Evolutionary conservation across 306 rosid species (phyloP), one percentile per base, ranked within the genome.

Genomic region (Prunus dulcis): DNA sequence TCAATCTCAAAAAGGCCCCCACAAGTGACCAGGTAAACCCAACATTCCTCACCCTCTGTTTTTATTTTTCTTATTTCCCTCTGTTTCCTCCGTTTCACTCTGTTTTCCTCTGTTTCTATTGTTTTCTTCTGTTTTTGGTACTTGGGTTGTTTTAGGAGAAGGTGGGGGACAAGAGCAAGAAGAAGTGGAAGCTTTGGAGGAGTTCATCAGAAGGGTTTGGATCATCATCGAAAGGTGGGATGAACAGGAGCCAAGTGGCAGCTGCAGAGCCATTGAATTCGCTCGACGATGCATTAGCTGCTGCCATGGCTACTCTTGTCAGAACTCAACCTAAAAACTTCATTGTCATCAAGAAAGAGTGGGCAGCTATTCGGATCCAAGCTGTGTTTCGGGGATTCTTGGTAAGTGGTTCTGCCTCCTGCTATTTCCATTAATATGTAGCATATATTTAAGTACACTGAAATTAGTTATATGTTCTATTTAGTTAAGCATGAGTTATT

Each of bases 131-230:
- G 72, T 1, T 70, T 71, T 38, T 17, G 30, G 12, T 64, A 43
- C 12, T 50, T 12, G 20, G 52, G 28, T 25, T 45, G 77, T 27
- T 77, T 14, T 81, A 86, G 93, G 93, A 81, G 72, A 88, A 84
- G 83, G 73, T 84, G 52, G 77, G 84, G 67, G 88, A 89, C 13
- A 87, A 81, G 88, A 70, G 81, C 64, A 92, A 83, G 89, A 92
- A 84, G 91, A 92, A 88, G 45, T 95, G 98, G 98, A 90, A 79
- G 84, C 49, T 95, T 20, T 95, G 97, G 97, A 84, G 92, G 78
- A 92, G 88, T 27, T 77, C 88, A 25, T 82, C 95, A 6, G 97
- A 90, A 76, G 89, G 86, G 41, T 80, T 64, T 64, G 92, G 89
- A 64, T 73, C 78, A 5, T 72, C 88, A 19, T 47, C 55, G 0